These are phyloP conservation scores for Podochytrium sp. DNA, from an alignment of 192 early-diverging fungal species.

Conservation along the genomic window DNA sequence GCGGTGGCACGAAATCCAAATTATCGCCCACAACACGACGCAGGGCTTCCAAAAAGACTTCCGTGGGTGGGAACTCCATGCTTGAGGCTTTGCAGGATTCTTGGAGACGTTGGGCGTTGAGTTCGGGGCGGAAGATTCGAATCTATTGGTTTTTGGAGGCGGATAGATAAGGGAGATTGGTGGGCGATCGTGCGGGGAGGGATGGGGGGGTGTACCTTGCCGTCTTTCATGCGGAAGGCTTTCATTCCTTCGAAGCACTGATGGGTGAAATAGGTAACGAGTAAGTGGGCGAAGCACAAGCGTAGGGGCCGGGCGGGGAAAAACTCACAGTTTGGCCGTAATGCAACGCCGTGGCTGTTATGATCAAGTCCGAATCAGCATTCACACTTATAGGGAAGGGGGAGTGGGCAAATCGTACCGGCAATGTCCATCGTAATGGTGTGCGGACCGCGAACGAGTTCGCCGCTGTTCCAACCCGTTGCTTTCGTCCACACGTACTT, in stretches of 20 bases:
- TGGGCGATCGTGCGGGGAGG: background rate
- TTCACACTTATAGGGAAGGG: background rate
- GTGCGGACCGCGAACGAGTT: constrained; percentile 51
- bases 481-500: constrained; percentile 64
- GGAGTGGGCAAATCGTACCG: constrained; percentile 27
- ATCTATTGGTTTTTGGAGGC: constrained; percentile 34
- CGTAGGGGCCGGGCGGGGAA: background rate
- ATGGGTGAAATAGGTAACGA: background rate
- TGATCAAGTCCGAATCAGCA: background rate
- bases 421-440: constrained; percentile 68
- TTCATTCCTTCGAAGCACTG: constrained; percentile 82
- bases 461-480: constrained; percentile 65
- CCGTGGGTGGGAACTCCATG: constrained; percentile 64
- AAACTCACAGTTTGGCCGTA: constrained; percentile 71
- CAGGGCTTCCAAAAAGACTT: constrained; percentile 67
- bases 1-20: constrained; percentile 76
- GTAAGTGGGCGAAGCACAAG: background rate
- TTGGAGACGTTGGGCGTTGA: constrained; percentile 67
- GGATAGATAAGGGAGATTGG: background rate
- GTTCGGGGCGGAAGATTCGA: constrained; percentile 73
- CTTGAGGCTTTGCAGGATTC: constrained; percentile 55
- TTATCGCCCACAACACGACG: constrained; percentile 61
- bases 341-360: constrained; percentile 62
- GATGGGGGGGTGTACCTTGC: constrained; percentile 1
- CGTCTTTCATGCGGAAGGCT: constrained; percentile 71